These are phyloP conservation scores for Mycena vitilis DNA, from an alignment of 768 basidiomycete genomes.

Conservation along the genomic window DNA sequence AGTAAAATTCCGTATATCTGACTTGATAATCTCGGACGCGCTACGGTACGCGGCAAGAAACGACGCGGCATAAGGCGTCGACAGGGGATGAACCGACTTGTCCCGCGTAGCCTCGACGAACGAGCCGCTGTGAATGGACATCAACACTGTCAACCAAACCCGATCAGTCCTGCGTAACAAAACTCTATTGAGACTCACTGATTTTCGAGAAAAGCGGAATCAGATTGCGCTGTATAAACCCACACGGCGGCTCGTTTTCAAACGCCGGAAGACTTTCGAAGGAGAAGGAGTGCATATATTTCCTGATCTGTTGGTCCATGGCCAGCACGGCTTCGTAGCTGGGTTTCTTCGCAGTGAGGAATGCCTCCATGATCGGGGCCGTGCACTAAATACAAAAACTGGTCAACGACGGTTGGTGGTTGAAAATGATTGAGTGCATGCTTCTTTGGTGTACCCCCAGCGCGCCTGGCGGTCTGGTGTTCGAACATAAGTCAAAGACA, in stretches of 20 bases:
- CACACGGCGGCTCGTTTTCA: slow-evolving; percentile 49
- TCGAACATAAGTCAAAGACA: not conserved
- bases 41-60: slow-evolving; percentile 61
- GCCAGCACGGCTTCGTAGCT: slow-evolving; percentile 56
- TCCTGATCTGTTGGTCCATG: slow-evolving; percentile 53
- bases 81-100: slow-evolving; percentile 55
- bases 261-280: slow-evolving; percentile 32
- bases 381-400: not conserved
- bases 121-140: slow-evolving; percentile 58
- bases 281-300: slow-evolving; percentile 12
- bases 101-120: slow-evolving; percentile 59
- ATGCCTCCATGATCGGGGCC: slow-evolving; percentile 50
- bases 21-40: slow-evolving; percentile 58
- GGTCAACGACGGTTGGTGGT: not conserved
- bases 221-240: slow-evolving; percentile 45
- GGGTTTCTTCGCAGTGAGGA: slow-evolving; percentile 51
- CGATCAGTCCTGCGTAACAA: not conserved
- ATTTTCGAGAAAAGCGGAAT: slow-evolving; percentile 45
- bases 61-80: slow-evolving; percentile 59
- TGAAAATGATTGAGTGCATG: not conserved
- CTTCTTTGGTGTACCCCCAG: slow-evolving; percentile 39
- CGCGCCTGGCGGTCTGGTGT: slow-evolving; percentile 27
- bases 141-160: slow-evolving; percentile 48
- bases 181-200: slow-evolving; percentile 34
- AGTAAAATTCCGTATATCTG: slow-evolving; percentile 33